Evolutionary conservation across 2,329 filamentous ascomycete genomes (phyloP), one percentile per base, ranked within the genome.

Genomic region (Sordariomycetes sp.): DNA sequence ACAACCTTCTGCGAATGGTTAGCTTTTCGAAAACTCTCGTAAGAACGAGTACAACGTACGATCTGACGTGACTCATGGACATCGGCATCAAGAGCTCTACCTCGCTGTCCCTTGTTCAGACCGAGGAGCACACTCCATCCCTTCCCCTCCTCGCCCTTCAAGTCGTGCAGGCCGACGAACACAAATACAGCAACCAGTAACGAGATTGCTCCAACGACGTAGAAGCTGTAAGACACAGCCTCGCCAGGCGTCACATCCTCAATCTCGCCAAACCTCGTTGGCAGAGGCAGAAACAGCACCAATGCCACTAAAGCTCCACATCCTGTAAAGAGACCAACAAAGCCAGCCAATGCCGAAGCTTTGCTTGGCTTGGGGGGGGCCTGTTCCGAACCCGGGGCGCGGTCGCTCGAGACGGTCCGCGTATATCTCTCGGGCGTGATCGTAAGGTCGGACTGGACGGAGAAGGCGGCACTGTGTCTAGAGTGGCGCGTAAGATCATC

Each of bases 271-370:
- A 96, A 93, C 21, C 72, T 72, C 3, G 86, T 82, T 0, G 92
- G 92, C 14, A 98, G 70, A 6, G 90, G 92, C 11, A 98, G 68
- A 51, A 98, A 96, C 21, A 92, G 50, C 0, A 68, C 59, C 20
- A 98, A 65, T 9, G 92, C 87, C 5, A 98, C 70, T 5, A 98
- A 69, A 11, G 92, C 92, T 39, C 92, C 92, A 47, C 85, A 86
- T 17, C 92, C 92, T 7, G 92, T 94, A 53, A 93, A 94, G 38
- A 94, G 66, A 5, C 92, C 92, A 5, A 98, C 92, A 33, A 88
- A 78, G 0, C 92, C 92, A 12, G 92, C 90, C 18, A 98, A 70
- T 14, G 67, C 64, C 2, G 70, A 68, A 2, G 73, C 68, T 41
- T 70, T 70, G n/a, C 59, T 21, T n/a, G 7, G 33, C 25, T 41